These are phyloP conservation scores for Fusarium sp. DNA, from an alignment of 2,329 filamentous ascomycete genomes.

Conservation along the genomic window DNA sequence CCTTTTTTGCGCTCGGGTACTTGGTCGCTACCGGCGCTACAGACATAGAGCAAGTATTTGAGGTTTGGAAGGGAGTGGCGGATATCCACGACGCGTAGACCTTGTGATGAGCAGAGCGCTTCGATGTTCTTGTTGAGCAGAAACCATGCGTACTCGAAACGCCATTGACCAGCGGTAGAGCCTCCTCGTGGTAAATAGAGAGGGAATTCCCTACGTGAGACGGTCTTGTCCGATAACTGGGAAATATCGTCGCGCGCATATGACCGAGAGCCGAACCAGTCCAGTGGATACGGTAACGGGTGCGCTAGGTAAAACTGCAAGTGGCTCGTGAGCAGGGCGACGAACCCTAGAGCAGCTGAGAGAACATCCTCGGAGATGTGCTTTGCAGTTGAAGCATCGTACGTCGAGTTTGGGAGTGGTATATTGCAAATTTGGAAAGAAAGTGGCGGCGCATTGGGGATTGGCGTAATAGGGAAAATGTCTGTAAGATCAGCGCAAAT, in stretches of 20 bases:
- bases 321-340: constrained; percentile 78
- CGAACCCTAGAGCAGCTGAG: constrained; percentile 84
- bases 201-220: constrained; percentile 78
- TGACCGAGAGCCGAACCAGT: constrained; percentile 77
- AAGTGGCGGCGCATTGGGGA: constrained; percentile 68
- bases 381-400: constrained; percentile 64
- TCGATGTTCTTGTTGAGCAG: constrained; percentile 97
- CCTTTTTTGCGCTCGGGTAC: constrained; percentile 71
- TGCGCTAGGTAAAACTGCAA: constrained; percentile 86
- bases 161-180: constrained; percentile 79
- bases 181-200: constrained; percentile 74
- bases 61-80: constrained; percentile 93
- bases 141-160: constrained; percentile 97
- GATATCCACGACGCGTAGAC: constrained; percentile 86
- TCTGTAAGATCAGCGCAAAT: constrained; percentile 84
- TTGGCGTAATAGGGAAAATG: constrained; percentile 84
- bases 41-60: constrained; percentile 91
- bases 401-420: constrained; percentile 82
- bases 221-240: constrained; percentile 60
- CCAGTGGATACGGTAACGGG: constrained; percentile 83
- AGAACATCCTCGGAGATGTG: constrained; percentile 74
- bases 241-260: constrained; percentile 82
- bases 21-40: constrained; percentile 79
- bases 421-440: constrained; percentile 86
- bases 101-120: constrained; percentile 71